These are phyloP conservation scores for Ustilago cynodontis DNA, from an alignment of 1,284 basidiomycete species.

Conservation along the genomic window DNA sequence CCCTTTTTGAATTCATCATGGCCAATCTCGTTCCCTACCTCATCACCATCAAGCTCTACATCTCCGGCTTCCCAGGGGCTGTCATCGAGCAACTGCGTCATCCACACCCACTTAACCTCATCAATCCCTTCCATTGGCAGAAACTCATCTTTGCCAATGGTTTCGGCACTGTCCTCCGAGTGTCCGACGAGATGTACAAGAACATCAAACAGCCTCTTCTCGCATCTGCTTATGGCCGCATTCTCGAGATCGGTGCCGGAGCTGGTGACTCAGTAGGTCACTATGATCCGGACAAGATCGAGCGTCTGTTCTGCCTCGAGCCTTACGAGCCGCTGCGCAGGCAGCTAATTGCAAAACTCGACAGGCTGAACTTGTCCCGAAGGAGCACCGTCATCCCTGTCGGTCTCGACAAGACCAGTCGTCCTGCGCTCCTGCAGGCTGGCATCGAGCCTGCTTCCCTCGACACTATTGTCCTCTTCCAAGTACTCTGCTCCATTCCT, in stretches of 20 bases:
- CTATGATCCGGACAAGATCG: constrained; percentile 48
- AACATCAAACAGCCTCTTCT: constrained; percentile 42
- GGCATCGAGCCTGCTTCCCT: constrained; percentile 41
- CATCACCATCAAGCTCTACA: constrained; percentile 26
- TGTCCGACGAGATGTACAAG: constrained; percentile 23
- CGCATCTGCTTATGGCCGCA: constrained; percentile 36
- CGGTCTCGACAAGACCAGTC: constrained; percentile 28
- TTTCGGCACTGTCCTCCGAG: constrained; percentile 26
- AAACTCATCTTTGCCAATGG: constrained; percentile 41
- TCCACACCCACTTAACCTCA: constrained; percentile 21
- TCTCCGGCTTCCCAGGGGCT: constrained; percentile 36
- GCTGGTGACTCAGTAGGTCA: constrained; percentile 46
- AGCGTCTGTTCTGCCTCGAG: constrained; percentile 45
- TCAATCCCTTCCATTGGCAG: constrained; percentile 52
- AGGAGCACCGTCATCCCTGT: constrained; percentile 48
- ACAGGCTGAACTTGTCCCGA: constrained; percentile 6
- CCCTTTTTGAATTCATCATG: constrained; percentile 21
- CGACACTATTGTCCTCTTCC: constrained; percentile 61
- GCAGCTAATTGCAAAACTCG: constrained; percentile 26
- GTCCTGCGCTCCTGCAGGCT: constrained; percentile 11
- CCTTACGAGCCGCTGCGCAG: constrained; percentile 47
- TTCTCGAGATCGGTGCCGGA: constrained; percentile 61
- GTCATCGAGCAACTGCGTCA: constrained; percentile 35
- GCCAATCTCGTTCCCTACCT: constrained; percentile 23
- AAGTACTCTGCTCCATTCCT: constrained; percentile 59